Evolutionary conservation across 768 basidiomycete genomes (phyloP).

Genomic region (Rubroboletus pulcherrimus): DNA sequence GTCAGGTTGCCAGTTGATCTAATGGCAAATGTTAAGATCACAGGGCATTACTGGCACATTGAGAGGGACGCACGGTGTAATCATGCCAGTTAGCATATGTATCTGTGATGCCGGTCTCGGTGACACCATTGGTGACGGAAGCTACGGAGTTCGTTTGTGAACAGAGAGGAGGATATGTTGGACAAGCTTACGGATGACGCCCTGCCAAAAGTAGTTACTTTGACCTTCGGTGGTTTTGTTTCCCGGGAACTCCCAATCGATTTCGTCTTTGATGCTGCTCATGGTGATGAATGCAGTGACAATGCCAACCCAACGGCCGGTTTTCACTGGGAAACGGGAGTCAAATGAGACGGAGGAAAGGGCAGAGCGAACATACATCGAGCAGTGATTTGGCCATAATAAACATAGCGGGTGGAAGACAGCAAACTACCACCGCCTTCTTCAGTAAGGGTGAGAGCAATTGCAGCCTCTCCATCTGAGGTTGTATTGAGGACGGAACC

Average conservation of each 20-base stretch:
- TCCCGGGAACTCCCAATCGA: conserved; percentile 86
- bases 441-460: conserved; percentile 65
- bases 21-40: not conserved
- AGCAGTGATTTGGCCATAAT: conserved; percentile 75
- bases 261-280: conserved; percentile 80
- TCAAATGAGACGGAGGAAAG: not conserved
- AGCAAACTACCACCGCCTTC: conserved; percentile 72
- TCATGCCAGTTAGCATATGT: conserved; percentile 72
- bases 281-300: conserved; percentile 85
- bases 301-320: conserved; percentile 74
- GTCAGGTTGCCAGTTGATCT: conserved; percentile 82
- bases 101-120: conserved; percentile 49
- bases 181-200: conserved; percentile 51
- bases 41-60: not conserved
- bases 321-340: conserved; percentile 51
- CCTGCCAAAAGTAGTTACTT: conserved; percentile 81
- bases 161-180: not conserved
- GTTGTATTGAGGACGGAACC: conserved; percentile 66
- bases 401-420: conserved; percentile 75
- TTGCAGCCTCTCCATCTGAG: conserved; percentile 52
- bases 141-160: conserved; percentile 29
- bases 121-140: conserved; percentile 46
- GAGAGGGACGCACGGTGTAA: conserved; percentile 52
- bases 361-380: conserved; percentile 36
- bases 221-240: conserved; percentile 60